Evolutionary conservation across 2,329 filamentous ascomycete genomes (phyloP).

Genomic region (Diaporthe destruens): DNA sequence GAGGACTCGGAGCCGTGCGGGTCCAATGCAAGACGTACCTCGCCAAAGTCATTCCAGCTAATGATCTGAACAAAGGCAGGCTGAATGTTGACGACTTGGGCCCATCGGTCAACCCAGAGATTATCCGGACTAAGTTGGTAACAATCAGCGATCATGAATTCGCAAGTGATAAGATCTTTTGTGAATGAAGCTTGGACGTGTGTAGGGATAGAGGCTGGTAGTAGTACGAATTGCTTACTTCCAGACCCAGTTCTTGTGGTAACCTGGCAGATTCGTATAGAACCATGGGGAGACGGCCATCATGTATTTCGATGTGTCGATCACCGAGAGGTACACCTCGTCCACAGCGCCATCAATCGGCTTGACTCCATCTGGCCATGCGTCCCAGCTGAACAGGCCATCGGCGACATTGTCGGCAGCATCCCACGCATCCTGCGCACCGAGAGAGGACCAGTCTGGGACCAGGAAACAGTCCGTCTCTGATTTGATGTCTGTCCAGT

Average conservation of each 20-base stretch:
- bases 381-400: constrained; percentile 55
- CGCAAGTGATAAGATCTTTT: not conserved
- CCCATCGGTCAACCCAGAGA: constrained; percentile 72
- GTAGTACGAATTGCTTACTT: constrained; percentile 52
- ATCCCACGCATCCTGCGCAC: constrained; percentile 47
- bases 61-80: constrained; percentile 59
- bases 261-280: constrained; percentile 69
- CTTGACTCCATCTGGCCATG: constrained; percentile 52
- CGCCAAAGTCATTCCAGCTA: constrained; percentile 66
- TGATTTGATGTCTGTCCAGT: constrained; percentile 59
- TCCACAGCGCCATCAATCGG: constrained; percentile 52
- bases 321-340: constrained; percentile 49
- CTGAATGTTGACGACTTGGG: constrained; percentile 65
- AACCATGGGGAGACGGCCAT: constrained; percentile 72
- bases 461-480: constrained; percentile 55
- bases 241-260: constrained; percentile 73
- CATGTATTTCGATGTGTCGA: constrained; percentile 58
- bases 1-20: not conserved
- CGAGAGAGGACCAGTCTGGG: constrained; percentile 60
- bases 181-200: not conserved
- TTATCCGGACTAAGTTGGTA: constrained; percentile 54
- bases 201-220: not conserved
- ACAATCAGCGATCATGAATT: not conserved
- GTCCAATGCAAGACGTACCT: not conserved
- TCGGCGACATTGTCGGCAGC: constrained; percentile 46